Conservation (phyloP, 805 yeast species). For the Ogataea chonburiensis region DNA sequence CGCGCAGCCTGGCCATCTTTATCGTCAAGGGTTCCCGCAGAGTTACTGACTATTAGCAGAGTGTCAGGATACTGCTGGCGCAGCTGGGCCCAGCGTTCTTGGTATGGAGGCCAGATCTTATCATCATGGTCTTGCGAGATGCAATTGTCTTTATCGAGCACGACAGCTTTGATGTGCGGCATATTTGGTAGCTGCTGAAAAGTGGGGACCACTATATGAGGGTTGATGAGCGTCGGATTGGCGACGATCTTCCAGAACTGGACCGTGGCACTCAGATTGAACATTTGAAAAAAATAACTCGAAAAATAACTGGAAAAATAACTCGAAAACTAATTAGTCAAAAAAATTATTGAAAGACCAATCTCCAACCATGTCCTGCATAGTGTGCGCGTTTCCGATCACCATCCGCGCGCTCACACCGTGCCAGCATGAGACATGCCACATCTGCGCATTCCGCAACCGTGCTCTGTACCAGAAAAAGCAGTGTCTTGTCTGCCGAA, state of each 20-base stretch:
- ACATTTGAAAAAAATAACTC: conserved; percentile 24
- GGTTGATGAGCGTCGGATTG: conserved; percentile 69
- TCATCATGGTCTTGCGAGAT: conserved; percentile 83
- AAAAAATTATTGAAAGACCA: background rate
- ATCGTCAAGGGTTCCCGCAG: conserved; percentile 90
- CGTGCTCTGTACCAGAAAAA: conserved; percentile 74
- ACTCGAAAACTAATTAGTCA: no score
- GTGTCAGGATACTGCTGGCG: conserved; percentile 59
- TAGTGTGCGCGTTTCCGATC: conserved; percentile 80
- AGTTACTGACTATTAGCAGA: conserved; percentile 80
- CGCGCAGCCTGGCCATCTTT: conserved; percentile 52
- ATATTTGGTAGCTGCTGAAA: conserved; percentile 31
- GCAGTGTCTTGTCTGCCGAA: conserved; percentile 80
- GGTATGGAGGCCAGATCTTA: conserved; percentile 75
- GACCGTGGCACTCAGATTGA: conserved; percentile 72
- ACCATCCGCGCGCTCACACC: conserved; percentile 67
- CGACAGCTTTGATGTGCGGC: conserved; percentile 65
- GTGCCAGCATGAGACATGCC: conserved; percentile 85
- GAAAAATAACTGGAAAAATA: no score
- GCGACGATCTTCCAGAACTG: conserved; percentile 58
- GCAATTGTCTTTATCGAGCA: conserved; percentile 93
- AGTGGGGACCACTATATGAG: conserved; percentile 62
- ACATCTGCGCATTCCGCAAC: conserved; percentile 77
- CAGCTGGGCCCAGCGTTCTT: conserved; percentile 53
- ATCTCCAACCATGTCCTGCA: conserved; percentile 40